Evolutionary conservation across 129 eudicot species (phyloP).

Genomic region (Artemisia argyi): DNA sequence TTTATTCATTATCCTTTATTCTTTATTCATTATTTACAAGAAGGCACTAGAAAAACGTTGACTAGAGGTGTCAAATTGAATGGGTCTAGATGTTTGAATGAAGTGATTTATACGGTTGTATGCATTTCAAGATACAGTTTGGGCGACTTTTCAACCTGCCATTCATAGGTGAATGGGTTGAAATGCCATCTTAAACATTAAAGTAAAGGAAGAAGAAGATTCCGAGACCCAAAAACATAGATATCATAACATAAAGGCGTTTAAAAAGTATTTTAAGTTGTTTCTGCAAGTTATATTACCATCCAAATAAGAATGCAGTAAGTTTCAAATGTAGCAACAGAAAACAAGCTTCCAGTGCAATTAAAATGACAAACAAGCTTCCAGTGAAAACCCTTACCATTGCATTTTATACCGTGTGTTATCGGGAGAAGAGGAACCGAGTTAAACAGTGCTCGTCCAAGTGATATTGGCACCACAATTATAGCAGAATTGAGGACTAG

Average conservation of each 20-base stretch:
- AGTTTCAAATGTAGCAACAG: background rate
- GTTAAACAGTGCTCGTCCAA: constrained; percentile 77
- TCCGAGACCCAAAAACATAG: background rate
- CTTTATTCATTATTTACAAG: constrained; percentile 3
- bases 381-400: constrained; percentile 43
- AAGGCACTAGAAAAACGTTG: background rate
- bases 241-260: background rate
- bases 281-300: background rate
- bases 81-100: background rate
- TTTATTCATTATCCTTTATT: background rate
- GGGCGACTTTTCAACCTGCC: background rate
- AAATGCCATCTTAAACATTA: background rate
- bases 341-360: constrained; percentile 13
- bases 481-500: constrained; percentile 67
- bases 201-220: constrained; percentile 2
- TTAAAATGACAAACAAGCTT: constrained; percentile 2
- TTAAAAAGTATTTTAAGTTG: background rate
- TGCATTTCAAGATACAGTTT: background rate
- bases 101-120: background rate
- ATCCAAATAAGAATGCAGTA: background rate
- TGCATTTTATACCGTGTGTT: constrained; percentile 93
- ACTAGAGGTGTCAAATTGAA: no score
- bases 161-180: background rate
- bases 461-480: constrained; percentile 73
- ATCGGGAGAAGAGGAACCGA: constrained; percentile 85